phyloP scores from a whole-genome alignment of 1,139 yeast genomes.

The Kluyveromyces sp. region DNA sequence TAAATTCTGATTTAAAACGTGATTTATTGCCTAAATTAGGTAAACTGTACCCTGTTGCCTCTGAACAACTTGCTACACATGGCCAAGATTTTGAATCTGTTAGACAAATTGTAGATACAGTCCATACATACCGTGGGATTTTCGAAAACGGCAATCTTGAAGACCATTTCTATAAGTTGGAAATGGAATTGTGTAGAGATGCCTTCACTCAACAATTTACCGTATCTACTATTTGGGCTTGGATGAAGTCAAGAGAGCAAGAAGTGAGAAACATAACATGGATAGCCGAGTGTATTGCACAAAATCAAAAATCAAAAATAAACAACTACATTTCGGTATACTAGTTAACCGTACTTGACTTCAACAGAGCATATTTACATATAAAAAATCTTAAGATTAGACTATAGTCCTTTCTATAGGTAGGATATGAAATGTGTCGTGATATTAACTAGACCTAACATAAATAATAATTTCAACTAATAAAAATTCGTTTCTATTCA shows the following conservation, averaged over 20 bases:
- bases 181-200: slow-evolving; percentile 84
- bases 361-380: no score
- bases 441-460: no score
- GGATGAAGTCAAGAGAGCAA: slow-evolving; percentile 93
- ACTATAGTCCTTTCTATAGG: no score
- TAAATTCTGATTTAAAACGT: slow-evolving; percentile 61
- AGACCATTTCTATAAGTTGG: slow-evolving; percentile 87
- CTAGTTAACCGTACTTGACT: slow-evolving; percentile 17
- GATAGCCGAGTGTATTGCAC: slow-evolving; percentile 97
- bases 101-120: slow-evolving; percentile 60
- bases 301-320: slow-evolving; percentile 74
- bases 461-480: no score
- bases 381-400: no score
- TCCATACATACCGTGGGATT: slow-evolving; percentile 67
- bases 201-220: slow-evolving; percentile 97
- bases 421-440: no score
- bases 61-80: slow-evolving; percentile 52
- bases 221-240: slow-evolving; percentile 86
- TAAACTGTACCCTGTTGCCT: slow-evolving; percentile 67
- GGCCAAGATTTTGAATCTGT: slow-evolving; percentile 85
- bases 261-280: slow-evolving; percentile 94
- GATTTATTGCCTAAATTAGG: slow-evolving; percentile 81
- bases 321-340: slow-evolving; percentile 71
- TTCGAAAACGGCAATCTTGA: slow-evolving; percentile 73
- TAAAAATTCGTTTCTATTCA: no score